Evolutionary conservation across 73 alveolate species (phyloP), one percentile per base, ranked within the genome.

Genomic region (Blepharisma japonicum): DNA sequence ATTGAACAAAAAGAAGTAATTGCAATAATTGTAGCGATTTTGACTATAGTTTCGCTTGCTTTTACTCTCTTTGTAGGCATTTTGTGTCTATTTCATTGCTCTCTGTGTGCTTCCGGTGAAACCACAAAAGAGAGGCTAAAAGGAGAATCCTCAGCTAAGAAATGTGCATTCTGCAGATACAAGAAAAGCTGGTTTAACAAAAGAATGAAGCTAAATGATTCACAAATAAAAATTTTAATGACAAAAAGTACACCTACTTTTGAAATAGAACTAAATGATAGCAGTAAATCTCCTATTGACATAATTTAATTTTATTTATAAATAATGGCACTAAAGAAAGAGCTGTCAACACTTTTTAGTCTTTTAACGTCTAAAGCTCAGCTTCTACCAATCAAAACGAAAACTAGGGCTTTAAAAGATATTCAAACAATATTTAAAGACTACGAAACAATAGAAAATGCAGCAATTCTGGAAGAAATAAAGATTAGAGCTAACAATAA

Each of bases 361-460:
- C 39, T 61, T 39, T 39, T 61, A 8, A 14, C n/a, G 39, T 9
- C 38, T 9, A 61, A 61, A 61, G 23, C 23, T 14, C 38, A 14
- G 11, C 39, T 20, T 25, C 74, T 61, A 0, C 74, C 74, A 8
- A 2, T 61, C 38, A 61, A 61, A 9, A 18, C 23, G 47, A 14
- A 39, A 18, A 18, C 74, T 14, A 61, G 74, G 23, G 74, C 74
- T 77, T 56, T 70, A 54, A 49, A 38, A 77, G 70, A 39, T 56
- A n/a, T 78, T 56, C 8, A 45, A 56, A 9, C 14, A 3, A 61
- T 61, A 1, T 61, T 61, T 25, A 8, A 20, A 8, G 23, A 61
- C 74, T 61, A 61, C 74, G 47, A 61, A 20, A 18, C 23, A 20
- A 61, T 39, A 61, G 74, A 61, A 61, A 39, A 61, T 39, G 18